Conservation (phyloP, 495 filamentous ascomycete species). For the Podospora bellae-mahoneyi region DNA sequence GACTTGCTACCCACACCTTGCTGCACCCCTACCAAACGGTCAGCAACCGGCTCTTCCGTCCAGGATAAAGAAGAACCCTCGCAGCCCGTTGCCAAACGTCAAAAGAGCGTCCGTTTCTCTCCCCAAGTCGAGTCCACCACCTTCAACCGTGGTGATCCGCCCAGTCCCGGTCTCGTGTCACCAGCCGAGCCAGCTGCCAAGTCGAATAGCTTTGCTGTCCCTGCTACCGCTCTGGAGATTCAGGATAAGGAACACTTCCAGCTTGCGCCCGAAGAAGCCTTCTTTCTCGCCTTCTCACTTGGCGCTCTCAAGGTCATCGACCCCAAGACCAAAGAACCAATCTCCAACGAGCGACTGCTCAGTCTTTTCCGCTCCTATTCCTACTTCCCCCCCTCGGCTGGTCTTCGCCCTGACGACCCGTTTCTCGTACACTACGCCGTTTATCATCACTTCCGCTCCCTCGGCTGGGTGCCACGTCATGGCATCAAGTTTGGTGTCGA, state of each 20-base stretch:
- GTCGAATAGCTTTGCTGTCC: background rate
- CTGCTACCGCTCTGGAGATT: slow-evolving; percentile 36
- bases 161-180: slow-evolving; percentile 28
- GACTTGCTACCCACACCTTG: slow-evolving; percentile 14
- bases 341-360: slow-evolving; percentile 55
- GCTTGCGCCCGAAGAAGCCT: slow-evolving; percentile 82
- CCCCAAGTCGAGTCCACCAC: slow-evolving; percentile 57
- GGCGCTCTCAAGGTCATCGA: slow-evolving; percentile 70
- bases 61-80: background rate
- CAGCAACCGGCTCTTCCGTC: background rate
- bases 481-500: slow-evolving; percentile 95
- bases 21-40: slow-evolving; percentile 7
- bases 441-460: slow-evolving; percentile 94
- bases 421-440: slow-evolving; percentile 84
- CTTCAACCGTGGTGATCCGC: slow-evolving; percentile 48
- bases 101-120: slow-evolving; percentile 64
- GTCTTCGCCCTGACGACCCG: slow-evolving; percentile 62
- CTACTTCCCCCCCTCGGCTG: slow-evolving; percentile 58
- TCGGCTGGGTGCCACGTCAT: slow-evolving; percentile 92
- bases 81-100: slow-evolving; percentile 32
- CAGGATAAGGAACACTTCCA: slow-evolving; percentile 87
- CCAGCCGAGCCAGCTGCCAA: background rate
- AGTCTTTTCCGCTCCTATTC: slow-evolving; percentile 63
- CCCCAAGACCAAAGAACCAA: slow-evolving; percentile 46
- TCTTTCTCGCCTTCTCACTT: slow-evolving; percentile 82